These are phyloP conservation scores for Suillus weaverae DNA, from an alignment of 768 basidiomycete species.

Conservation along the genomic window DNA sequence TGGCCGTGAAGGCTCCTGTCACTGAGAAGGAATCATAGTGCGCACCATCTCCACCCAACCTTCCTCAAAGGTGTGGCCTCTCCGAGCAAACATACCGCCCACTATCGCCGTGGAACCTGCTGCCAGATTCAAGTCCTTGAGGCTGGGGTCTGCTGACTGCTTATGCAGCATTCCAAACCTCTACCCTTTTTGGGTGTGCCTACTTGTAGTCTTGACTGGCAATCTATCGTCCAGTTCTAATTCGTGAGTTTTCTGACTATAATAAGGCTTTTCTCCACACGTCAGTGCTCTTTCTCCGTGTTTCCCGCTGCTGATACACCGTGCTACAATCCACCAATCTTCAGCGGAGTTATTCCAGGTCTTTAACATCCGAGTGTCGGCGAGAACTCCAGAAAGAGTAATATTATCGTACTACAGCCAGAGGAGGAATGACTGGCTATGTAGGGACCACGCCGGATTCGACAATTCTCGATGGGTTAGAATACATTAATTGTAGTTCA, in stretches of 20 bases:
- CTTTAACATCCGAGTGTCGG: slow-evolving; percentile 43
- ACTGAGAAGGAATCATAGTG: background rate
- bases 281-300: background rate
- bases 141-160: background rate
- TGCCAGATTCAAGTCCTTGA: background rate
- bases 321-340: slow-evolving; percentile 26
- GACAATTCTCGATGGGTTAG: background rate
- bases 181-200: background rate
- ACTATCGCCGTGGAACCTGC: background rate
- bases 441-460: background rate
- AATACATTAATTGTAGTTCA: background rate
- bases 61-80: background rate
- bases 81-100: background rate
- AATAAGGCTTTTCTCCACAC: background rate
- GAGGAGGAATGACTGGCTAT: background rate
- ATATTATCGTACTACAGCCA: background rate
- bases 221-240: background rate
- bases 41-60: background rate
- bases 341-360: slow-evolving; percentile 49
- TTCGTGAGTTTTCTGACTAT: background rate
- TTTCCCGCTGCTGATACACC: background rate
- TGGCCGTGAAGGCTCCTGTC: background rate
- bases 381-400: background rate
- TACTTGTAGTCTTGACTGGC: background rate
- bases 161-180: too few relatives aligned